Evolutionary conservation across 1,284 basidiomycete genomes (phyloP).

Genomic region (Cutaneotrichosporon sp.): DNA sequence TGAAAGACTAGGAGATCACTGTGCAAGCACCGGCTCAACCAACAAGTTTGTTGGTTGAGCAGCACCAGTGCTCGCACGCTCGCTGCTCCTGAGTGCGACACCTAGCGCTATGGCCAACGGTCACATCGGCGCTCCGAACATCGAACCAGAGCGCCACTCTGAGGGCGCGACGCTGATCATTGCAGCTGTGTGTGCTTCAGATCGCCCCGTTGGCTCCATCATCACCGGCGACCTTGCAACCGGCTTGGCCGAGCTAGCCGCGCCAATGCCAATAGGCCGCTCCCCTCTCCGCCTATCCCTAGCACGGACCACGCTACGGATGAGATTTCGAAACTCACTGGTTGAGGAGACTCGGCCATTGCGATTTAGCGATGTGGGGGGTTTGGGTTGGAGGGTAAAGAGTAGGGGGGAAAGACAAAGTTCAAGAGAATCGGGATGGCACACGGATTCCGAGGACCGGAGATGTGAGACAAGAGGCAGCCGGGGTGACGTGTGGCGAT

Average conservation of each 20-base stretch:
- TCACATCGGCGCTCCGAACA: neutral
- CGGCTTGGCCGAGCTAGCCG: neutral
- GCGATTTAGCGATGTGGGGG: neutral
- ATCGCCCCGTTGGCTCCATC: neutral
- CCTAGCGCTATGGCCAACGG: neutral
- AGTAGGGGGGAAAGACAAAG: neutral
- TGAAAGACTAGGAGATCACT: neutral
- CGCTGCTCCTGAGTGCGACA: neutral
- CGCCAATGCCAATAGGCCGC: neutral
- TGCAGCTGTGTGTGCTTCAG: neutral
- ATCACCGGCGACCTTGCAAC: neutral
- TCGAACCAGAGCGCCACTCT: neutral
- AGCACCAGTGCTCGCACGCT: neutral
- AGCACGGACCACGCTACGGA: neutral
- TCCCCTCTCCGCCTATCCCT: neutral
- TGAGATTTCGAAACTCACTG: slow-evolving; percentile 3
- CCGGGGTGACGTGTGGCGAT: neutral
- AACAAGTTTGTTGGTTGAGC: neutral
- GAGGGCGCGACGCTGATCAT: neutral
- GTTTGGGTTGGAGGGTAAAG: neutral
- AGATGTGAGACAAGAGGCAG: neutral
- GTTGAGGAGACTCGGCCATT: slow-evolving; percentile 12
- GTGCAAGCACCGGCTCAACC: neutral
- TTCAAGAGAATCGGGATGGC: neutral
- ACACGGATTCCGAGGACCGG: neutral